Percentiles rank a stretch among this genome's conserved stretches.
phyloP scores from a whole-genome alignment of 2,329 filamentous ascomycete genomes.

The Aureobasidium sp. region DNA sequence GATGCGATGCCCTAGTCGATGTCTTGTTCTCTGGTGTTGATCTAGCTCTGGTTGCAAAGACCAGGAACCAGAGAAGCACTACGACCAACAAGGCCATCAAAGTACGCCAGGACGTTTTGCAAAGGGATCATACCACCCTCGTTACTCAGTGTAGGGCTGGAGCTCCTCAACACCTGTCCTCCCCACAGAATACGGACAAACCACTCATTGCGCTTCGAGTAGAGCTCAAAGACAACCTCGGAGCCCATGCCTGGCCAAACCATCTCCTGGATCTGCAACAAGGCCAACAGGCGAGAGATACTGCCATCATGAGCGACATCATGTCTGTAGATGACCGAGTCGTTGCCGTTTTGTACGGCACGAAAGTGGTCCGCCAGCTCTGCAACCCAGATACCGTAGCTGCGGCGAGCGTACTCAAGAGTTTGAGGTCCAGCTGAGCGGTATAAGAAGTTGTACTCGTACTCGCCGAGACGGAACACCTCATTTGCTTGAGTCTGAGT shows the following conservation, averaged over 20 bases:
- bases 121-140: constrained; percentile 63
- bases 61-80: constrained; percentile 38
- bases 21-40: no score
- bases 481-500: constrained; percentile 55
- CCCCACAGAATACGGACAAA: constrained; percentile 66
- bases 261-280: constrained; percentile 69
- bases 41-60: constrained; percentile 24
- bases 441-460: constrained; percentile 74
- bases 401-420: constrained; percentile 54
- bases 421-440: constrained; percentile 55
- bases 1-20: background rate
- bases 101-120: constrained; percentile 58
- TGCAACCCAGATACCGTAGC: constrained; percentile 66
- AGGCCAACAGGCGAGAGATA: constrained; percentile 57
- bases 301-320: constrained; percentile 78
- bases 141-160: constrained; percentile 58
- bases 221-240: constrained; percentile 73
- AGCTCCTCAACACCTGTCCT: constrained; percentile 59
- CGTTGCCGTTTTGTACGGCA: constrained; percentile 20
- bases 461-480: constrained; percentile 70
- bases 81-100: constrained; percentile 62
- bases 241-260: constrained; percentile 80
- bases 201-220: constrained; percentile 35
- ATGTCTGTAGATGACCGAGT: constrained; percentile 54
- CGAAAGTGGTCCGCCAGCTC: constrained; percentile 64